Evolutionary conservation across 257 asterid species (phyloP).

Genomic region (Nicotiana attenuata): DNA sequence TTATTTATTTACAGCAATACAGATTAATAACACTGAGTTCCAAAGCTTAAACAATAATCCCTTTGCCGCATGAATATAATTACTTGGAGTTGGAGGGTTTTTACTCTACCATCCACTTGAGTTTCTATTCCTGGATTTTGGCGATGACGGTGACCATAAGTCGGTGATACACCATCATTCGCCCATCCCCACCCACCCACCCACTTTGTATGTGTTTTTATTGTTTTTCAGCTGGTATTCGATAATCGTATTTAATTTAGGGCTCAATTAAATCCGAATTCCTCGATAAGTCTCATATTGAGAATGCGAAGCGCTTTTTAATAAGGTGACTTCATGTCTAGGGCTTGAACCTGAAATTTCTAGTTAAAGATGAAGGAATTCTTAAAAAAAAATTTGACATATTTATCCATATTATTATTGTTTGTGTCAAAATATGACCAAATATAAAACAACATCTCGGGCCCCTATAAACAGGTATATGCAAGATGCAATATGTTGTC

Average conservation of each 20-base stretch:
- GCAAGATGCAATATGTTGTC: not conserved
- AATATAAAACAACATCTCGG: not conserved
- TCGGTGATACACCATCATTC: not conserved
- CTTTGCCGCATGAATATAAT: not conserved
- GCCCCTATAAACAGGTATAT: not conserved
- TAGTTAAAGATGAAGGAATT: too few relatives aligned
- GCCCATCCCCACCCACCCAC: not conserved
- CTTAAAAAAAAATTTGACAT: not conserved
- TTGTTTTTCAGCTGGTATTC: too few relatives aligned
- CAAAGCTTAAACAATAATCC: not conserved
- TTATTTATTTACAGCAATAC: too few relatives aligned
- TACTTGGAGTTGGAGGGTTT: not conserved
- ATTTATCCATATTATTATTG: not conserved
- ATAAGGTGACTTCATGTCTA: too few relatives aligned
- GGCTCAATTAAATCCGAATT: too few relatives aligned
- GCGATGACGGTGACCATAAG: not conserved
- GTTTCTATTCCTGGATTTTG: not conserved
- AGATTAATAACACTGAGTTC: too few relatives aligned
- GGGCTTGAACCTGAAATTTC: too few relatives aligned
- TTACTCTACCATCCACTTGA: not conserved
- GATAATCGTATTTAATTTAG: too few relatives aligned
- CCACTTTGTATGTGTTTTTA: too few relatives aligned
- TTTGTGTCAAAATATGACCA: not conserved
- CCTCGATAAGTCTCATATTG: too few relatives aligned
- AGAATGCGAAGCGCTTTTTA: too few relatives aligned